These are phyloP conservation scores for Cladorrhinum sp. DNA, from an alignment of 2,329 filamentous ascomycete species.

Conservation along the genomic window DNA sequence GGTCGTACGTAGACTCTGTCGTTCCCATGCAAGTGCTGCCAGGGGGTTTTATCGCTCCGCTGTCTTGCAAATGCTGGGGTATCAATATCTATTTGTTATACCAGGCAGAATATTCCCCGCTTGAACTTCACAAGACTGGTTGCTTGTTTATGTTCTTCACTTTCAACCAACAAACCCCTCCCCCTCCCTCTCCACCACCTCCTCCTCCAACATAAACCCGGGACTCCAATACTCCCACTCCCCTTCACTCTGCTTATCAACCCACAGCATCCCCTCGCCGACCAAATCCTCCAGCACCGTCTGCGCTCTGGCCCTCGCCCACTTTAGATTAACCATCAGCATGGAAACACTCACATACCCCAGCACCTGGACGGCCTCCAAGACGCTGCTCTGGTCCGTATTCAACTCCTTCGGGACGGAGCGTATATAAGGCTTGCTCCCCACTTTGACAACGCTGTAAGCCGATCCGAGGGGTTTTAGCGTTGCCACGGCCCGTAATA, in stretches of 20 bases:
- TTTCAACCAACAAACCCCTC: background rate
- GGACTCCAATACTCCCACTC: slow-evolving; percentile 96
- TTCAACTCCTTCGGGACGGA: slow-evolving; percentile 95
- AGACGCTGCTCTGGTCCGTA: slow-evolving; percentile 85
- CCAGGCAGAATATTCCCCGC: too few species aligned
- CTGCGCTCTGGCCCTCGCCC: slow-evolving; percentile 79
- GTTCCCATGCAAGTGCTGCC: too few species aligned
- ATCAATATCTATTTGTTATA: too few species aligned
- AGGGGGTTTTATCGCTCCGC: too few species aligned
- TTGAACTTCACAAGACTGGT: too few species aligned
- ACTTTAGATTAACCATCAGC: slow-evolving; percentile 80
- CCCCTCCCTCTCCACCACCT: slow-evolving; percentile 21
- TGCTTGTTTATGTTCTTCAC: too few species aligned
- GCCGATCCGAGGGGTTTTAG: slow-evolving; percentile 84
- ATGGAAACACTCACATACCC: slow-evolving; percentile 89
- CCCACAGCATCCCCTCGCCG: slow-evolving; percentile 87
- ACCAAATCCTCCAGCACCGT: slow-evolving; percentile 90
- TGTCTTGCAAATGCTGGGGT: too few species aligned
- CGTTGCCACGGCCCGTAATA: slow-evolving; percentile 82
- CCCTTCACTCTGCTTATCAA: slow-evolving; percentile 71
- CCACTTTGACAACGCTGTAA: slow-evolving; percentile 81
- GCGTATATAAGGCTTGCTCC: slow-evolving; percentile 80
- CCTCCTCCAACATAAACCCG: slow-evolving; percentile 60
- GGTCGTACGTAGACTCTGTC: too few species aligned
- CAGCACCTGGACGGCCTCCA: slow-evolving; percentile 86